Conservation (phyloP, 495 filamentous ascomycete species). For the Pseudomonodictys pantanalensis region DNA sequence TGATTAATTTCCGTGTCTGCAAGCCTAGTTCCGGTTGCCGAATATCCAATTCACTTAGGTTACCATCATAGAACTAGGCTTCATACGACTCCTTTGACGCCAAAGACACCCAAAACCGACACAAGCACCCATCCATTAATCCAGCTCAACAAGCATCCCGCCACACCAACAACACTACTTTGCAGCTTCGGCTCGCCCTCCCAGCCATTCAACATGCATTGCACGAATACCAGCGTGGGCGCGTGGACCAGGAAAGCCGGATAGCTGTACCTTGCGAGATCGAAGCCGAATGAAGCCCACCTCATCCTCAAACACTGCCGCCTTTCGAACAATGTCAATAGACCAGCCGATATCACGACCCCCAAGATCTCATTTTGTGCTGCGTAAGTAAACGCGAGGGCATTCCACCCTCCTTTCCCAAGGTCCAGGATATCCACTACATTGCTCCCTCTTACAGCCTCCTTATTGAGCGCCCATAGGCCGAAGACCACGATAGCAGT, state of each 20-base stretch:
- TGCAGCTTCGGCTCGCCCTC: too few relatives aligned
- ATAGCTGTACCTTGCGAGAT: slow-evolving; percentile 14
- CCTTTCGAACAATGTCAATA: neutral
- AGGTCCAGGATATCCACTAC: neutral
- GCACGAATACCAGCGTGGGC: neutral
- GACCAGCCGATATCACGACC: neutral
- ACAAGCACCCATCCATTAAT: too few relatives aligned
- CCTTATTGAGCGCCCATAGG: too few relatives aligned
- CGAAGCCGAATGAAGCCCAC: neutral
- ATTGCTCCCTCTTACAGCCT: too few relatives aligned
- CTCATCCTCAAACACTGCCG: neutral
- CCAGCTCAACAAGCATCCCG: too few relatives aligned
- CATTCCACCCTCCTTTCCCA: neutral
- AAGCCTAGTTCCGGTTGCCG: too few relatives aligned
- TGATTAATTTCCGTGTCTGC: too few relatives aligned
- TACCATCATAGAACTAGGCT: too few relatives aligned
- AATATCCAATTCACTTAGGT: too few relatives aligned
- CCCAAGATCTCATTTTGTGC: neutral
- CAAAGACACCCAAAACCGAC: too few relatives aligned
- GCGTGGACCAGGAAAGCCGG: slow-evolving; percentile 15
- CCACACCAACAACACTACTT: too few relatives aligned
- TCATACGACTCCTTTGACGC: too few relatives aligned
- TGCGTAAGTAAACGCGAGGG: neutral
- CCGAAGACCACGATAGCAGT: neutral
- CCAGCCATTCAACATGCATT: slow-evolving; percentile 10